Evolutionary conservation across 805 yeast species (phyloP), one percentile per base, ranked within the genome.

Genomic region (Pichia californica): DNA sequence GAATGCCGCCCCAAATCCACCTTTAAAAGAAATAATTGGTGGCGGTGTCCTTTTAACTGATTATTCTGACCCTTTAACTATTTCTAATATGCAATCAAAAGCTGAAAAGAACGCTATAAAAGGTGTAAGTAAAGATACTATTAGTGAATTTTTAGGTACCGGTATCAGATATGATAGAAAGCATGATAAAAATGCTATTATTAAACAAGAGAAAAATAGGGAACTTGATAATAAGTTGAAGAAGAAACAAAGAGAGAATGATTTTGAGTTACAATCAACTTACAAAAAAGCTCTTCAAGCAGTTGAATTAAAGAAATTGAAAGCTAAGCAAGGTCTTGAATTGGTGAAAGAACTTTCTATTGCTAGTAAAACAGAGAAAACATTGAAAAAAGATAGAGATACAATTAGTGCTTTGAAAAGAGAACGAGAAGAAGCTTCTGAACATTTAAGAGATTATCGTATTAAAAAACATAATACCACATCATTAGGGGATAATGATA

Each of bases 91-190:
- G 20, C 20, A 39, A 37, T 43, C 51, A 19, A 35, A 38, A 16
- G 51, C 43, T 8, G 53, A 55, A 20, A 31, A 38, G 6, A n/a
- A n/a, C n/a, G n/a, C n/a, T n/a, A n/a, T n/a, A n/a, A n/a, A n/a
- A n/a, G n/a, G n/a, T n/a, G n/a, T n/a, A n/a, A n/a, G n/a, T n/a
- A n/a, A n/a, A n/a, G n/a, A n/a, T n/a, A n/a, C n/a, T n/a, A n/a
- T n/a, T n/a, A n/a, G n/a, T n/a, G n/a, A n/a, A n/a, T n/a, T n/a
- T n/a, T n/a, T n/a, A n/a, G n/a, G n/a, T n/a, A n/a, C n/a, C n/a
- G n/a, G n/a, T 3, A 77, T 76, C 50, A 76, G 70, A 52, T 70
- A 74, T 52, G 73, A 72, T 14, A 63, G 67, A 27, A 77, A 66
- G 49, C 67, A 67, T 10, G 71, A 73, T 55, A 77, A 81, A 1